A percentile compares a stretch with the other conserved stretches of the same genome.
These are phyloP conservation scores for Brassica juncea DNA, from an alignment of 345 rosid genomes.

Conservation along the genomic window DNA sequence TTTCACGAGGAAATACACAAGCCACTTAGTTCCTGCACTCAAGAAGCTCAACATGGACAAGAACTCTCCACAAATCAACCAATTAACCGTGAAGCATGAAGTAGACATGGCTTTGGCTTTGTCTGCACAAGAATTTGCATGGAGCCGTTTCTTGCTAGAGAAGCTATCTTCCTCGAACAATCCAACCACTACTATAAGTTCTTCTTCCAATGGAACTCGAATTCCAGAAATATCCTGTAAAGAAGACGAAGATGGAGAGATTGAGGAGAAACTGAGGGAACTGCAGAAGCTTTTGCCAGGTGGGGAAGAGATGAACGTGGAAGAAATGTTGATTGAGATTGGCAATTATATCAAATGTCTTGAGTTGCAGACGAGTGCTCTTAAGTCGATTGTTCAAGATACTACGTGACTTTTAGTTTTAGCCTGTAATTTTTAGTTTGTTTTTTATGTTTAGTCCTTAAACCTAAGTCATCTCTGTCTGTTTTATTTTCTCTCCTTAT, in stretches of 20 bases:
- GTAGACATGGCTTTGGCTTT: slow-evolving; percentile 53
- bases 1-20: slow-evolving; percentile 44
- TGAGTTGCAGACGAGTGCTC: slow-evolving; percentile 48
- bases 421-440: slow-evolving; percentile 21
- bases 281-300: slow-evolving; percentile 46
- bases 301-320: slow-evolving; percentile 45
- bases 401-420: slow-evolving; percentile 35
- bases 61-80: slow-evolving; percentile 7
- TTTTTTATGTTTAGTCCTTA: slow-evolving; percentile 14
- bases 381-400: slow-evolving; percentile 41
- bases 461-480: slow-evolving; percentile 1
- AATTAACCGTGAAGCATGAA: slow-evolving; percentile 45
- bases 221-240: not conserved
- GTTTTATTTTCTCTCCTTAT: slow-evolving; percentile 1
- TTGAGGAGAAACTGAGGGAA: slow-evolving; percentile 32
- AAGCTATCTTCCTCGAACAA: slow-evolving; percentile 34
- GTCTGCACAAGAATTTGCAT: slow-evolving; percentile 49
- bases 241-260: slow-evolving; percentile 26
- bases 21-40: slow-evolving; percentile 45
- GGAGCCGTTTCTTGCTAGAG: slow-evolving; percentile 48
- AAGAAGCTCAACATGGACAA: slow-evolving; percentile 40
- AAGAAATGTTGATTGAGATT: slow-evolving; percentile 48
- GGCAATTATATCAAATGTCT: slow-evolving; percentile 50
- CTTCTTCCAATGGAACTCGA: slow-evolving; percentile 5
- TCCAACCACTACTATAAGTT: slow-evolving; percentile 15